Conservation (phyloP, 2,329 filamentous ascomycete species). For the Penicillium occitanis region DNA sequence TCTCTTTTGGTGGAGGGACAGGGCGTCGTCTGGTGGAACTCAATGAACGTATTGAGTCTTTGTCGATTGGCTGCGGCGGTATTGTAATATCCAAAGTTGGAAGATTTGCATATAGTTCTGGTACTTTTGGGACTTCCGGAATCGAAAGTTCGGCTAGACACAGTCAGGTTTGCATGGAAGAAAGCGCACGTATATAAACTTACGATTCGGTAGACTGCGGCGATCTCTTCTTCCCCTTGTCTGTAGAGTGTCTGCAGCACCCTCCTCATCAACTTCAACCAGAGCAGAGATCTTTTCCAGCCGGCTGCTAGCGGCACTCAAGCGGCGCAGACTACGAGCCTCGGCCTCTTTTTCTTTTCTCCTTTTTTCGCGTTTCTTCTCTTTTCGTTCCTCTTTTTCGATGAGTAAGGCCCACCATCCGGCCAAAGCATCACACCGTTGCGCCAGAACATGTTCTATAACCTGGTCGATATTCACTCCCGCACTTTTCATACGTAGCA, state of each 20-base stretch:
- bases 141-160: slow-evolving; percentile 58
- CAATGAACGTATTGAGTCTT: slow-evolving; percentile 66
- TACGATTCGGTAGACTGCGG: slow-evolving; percentile 60
- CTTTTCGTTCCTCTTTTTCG: slow-evolving; percentile 91
- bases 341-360: slow-evolving; percentile 82
- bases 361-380: slow-evolving; percentile 74
- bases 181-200: slow-evolving; percentile 20
- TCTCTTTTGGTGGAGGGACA: slow-evolving; percentile 83
- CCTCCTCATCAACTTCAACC: slow-evolving; percentile 76
- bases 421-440: slow-evolving; percentile 83
- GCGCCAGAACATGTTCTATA: slow-evolving; percentile 87
- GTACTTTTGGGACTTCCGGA: slow-evolving; percentile 74
- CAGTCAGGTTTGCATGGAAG: background rate
- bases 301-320: slow-evolving; percentile 87
- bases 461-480: slow-evolving; percentile 93
- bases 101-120: slow-evolving; percentile 53
- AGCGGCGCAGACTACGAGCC: slow-evolving; percentile 71
- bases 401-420: slow-evolving; percentile 96
- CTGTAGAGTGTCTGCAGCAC: slow-evolving; percentile 58
- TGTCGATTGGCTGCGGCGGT: slow-evolving; percentile 70
- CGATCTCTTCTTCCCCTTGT: slow-evolving; percentile 76
- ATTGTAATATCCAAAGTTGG: slow-evolving; percentile 41
- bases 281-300: slow-evolving; percentile 78
- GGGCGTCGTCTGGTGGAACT: slow-evolving; percentile 78
- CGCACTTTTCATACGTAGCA: slow-evolving; percentile 89